Evolutionary conservation across 345 rosid genomes (phyloP), one percentile per base, ranked within the genome.

Genomic region (Hibiscus mutabilis): DNA sequence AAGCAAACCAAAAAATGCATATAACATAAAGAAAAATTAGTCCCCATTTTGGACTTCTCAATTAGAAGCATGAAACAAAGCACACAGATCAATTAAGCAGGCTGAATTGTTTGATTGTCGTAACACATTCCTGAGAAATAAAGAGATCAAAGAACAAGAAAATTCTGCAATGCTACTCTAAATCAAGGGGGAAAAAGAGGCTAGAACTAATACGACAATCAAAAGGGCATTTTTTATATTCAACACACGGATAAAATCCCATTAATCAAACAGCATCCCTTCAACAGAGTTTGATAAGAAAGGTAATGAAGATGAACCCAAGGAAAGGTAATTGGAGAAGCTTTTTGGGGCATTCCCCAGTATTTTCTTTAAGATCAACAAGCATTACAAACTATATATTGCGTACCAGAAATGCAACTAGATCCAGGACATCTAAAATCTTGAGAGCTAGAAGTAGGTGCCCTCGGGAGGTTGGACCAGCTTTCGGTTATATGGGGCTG

Each of bases 381-480:
- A 69, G 68, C 72, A 76, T 73, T 80, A 83, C 82, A 84, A 70
- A 81, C 84, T 81, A 83, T 78, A 82, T 81, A 77, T 76, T 76
- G 80, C 79, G 68, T 69, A 80, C 59, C 82, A 79, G 61, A 53
- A 71, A 75, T 60, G 77, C 81, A 68, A 79, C 53, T 73, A 66
- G 73, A 60, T 72, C 78, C 79, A 42, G 60, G 68, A 42, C 76
- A 33, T 33, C 69, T 60, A 69, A 70, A 70, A 56, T 65, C 71
- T 76, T 47, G 66, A 60, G 47, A 70, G 75, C 86, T 88, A 89
- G 88, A 87, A 89, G 84, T 85, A 89, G 81, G 91, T 82, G 68
- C 96, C 96, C 84, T 89, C 96, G 0, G 87, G 89, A 76, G 96
- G 96, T 78, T 88, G 93, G 76, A 88, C 93, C 79, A 88, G 86